Conservation (phyloP, 306 rosid genomes). For the Lagenaria siceraria region DNA sequence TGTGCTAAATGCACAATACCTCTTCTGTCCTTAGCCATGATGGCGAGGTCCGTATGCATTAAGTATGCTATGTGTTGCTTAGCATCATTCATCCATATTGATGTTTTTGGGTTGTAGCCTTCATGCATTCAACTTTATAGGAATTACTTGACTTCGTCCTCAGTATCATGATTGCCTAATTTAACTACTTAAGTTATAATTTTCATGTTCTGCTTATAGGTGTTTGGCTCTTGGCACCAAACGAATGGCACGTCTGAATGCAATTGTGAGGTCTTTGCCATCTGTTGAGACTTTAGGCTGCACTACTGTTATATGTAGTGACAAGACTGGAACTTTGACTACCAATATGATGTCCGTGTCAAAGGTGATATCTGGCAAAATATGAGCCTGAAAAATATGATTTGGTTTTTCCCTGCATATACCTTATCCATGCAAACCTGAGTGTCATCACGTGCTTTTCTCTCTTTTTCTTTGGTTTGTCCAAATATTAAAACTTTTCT, state of each 20-base stretch:
- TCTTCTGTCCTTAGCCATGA: not conserved
- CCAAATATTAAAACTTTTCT: not conserved
- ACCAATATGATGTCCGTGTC: slow-evolving; percentile 96
- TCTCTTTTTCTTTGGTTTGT: not conserved
- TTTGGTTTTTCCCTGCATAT: not conserved
- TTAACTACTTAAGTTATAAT: not conserved
- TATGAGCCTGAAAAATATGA: not conserved
- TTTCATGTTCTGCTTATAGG: slow-evolving; percentile 20
- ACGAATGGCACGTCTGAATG: slow-evolving; percentile 95
- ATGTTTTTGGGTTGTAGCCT: not conserved
- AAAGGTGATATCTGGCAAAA: slow-evolving; percentile 38
- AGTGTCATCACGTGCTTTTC: not conserved
- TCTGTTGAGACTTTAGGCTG: slow-evolving; percentile 97
- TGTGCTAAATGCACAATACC: not conserved
- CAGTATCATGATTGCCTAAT: not conserved
- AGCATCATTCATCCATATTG: not conserved
- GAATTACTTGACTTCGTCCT: not conserved
- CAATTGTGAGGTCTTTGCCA: slow-evolving; percentile 89
- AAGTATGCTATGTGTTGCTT: not conserved
- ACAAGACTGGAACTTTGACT: slow-evolving; percentile 94
- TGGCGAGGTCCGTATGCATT: not conserved
- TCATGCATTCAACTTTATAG: not conserved
- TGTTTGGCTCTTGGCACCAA: slow-evolving; percentile 98
- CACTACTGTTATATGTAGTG: slow-evolving; percentile 96
- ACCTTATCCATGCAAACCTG: not conserved